Evolutionary conservation across 352 stramenopile genomes (phyloP).

Genomic region (Albugo laibachii): DNA sequence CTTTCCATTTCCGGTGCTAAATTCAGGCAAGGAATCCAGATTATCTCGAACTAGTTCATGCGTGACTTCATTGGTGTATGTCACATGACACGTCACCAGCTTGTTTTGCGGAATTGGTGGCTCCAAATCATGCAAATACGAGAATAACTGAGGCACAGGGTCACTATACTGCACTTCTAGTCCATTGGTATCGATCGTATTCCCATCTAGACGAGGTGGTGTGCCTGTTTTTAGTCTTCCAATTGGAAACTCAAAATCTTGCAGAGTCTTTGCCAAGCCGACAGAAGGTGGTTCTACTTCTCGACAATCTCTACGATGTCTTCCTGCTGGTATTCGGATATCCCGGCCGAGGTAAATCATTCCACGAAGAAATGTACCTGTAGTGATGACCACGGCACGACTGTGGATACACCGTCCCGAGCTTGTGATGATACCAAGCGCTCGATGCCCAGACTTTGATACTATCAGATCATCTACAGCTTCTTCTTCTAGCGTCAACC

Average conservation of each 20-base stretch:
- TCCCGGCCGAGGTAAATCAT: slow-evolving; percentile 89
- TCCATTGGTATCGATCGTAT: slow-evolving; percentile 89
- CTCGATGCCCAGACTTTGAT: slow-evolving; percentile 25
- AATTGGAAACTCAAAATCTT: slow-evolving; percentile 83
- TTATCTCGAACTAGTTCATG: slow-evolving; percentile 89
- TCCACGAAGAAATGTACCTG: slow-evolving; percentile 94
- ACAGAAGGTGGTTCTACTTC: slow-evolving; percentile 88
- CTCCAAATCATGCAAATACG: slow-evolving; percentile 81
- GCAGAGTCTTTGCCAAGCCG: slow-evolving; percentile 86
- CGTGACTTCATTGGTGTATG: slow-evolving; percentile 92
- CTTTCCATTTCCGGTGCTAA: slow-evolving; percentile 65
- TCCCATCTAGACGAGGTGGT: slow-evolving; percentile 87
- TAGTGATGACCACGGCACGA: slow-evolving; percentile 88
- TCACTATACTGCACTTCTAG: slow-evolving; percentile 88
- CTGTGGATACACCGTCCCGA: slow-evolving; percentile 29
- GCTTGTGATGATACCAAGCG: slow-evolving; percentile 43
- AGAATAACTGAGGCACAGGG: slow-evolving; percentile 83
- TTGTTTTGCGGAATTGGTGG: slow-evolving; percentile 39
- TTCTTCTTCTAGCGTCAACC: slow-evolving; percentile 87
- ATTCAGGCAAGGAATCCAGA: slow-evolving; percentile 85
- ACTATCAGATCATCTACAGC: slow-evolving; percentile 92
- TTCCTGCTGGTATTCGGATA: slow-evolving; percentile 82
- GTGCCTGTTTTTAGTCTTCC: slow-evolving; percentile 94
- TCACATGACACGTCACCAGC: slow-evolving; percentile 89
- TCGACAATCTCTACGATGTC: slow-evolving; percentile 75